Percentiles rank a stretch among this genome's conserved stretches.
Conservation (phyloP, 345 rosid genomes). For the Limnanthes douglasii region DNA sequence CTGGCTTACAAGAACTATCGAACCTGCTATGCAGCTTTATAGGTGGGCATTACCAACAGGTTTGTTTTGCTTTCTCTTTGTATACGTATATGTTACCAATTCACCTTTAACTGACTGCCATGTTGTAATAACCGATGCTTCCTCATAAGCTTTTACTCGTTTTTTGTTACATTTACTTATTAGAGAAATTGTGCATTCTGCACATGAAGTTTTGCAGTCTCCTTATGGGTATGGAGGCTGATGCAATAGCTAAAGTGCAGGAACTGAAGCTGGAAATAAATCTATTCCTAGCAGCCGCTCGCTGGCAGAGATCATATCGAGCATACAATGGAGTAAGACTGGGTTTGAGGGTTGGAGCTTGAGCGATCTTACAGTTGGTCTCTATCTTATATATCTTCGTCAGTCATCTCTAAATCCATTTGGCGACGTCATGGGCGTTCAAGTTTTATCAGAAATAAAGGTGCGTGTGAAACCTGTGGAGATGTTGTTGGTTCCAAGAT, state of each 20-base stretch:
- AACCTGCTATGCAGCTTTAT: conserved; percentile 68
- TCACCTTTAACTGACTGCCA: too few species aligned
- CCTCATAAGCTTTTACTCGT: too few species aligned
- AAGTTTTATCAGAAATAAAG: conserved; percentile 44
- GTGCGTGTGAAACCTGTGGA: conserved; percentile 26
- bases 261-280: conserved; percentile 31
- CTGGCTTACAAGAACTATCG: conserved; percentile 71
- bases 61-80: conserved; percentile 10
- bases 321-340: conserved; percentile 76
- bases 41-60: conserved; percentile 73
- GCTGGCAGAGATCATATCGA: conserved; percentile 62
- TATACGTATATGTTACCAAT: background rate
- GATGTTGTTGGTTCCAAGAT: too few species aligned
- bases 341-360: conserved; percentile 91
- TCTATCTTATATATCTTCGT: conserved; percentile 79
- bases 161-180: background rate
- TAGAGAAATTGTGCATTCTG: conserved; percentile 2
- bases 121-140: too few species aligned
- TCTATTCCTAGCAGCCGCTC: conserved; percentile 41
- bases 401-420: conserved; percentile 53
- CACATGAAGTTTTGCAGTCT: background rate
- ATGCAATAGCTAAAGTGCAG: conserved; percentile 14
- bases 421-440: conserved; percentile 62
- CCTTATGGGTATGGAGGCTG: conserved; percentile 4
- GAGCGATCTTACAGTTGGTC: conserved; percentile 86